phyloP scores from a whole-genome alignment of 2,329 filamentous ascomycete species.

The Pseudocercospora pini-densiflorae region DNA sequence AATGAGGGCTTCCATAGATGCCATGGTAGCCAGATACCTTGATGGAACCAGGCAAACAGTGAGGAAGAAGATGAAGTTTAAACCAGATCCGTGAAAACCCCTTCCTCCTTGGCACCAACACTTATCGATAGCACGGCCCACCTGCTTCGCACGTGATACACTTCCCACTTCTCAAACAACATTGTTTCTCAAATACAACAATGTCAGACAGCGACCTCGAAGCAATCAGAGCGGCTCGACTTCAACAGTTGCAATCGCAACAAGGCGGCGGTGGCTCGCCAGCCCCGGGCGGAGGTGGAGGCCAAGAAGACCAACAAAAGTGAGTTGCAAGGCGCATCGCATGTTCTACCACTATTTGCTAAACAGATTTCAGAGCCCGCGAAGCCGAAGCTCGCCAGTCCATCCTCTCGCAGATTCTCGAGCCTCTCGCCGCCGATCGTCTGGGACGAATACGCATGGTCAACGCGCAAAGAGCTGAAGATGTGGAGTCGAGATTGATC shows the following conservation, averaged over 20 bases:
- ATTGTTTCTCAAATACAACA: background rate
- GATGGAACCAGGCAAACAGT: too few relatives aligned
- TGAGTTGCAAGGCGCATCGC: too few relatives aligned
- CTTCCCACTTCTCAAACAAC: background rate
- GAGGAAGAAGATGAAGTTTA: background rate
- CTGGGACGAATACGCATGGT: slow-evolving; percentile 93
- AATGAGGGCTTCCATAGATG: too few relatives aligned
- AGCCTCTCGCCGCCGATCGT: slow-evolving; percentile 90
- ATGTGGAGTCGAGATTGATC: slow-evolving; percentile 92
- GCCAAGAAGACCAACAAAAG: slow-evolving; percentile 65
- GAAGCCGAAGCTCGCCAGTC: slow-evolving; percentile 73
- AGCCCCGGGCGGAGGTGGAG: slow-evolving; percentile 54
- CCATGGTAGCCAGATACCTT: too few relatives aligned
- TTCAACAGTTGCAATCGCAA: slow-evolving; percentile 85
- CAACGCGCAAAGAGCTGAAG: slow-evolving; percentile 85
- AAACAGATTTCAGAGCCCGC: too few relatives aligned
- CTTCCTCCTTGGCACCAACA: background rate
- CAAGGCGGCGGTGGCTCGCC: slow-evolving; percentile 47
- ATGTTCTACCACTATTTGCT: too few relatives aligned
- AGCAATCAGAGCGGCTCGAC: slow-evolving; percentile 86
- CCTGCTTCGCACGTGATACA: background rate
- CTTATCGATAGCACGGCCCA: slow-evolving; percentile 3
- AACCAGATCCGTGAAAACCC: background rate
- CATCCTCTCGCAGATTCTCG: slow-evolving; percentile 90
- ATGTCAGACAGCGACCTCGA: slow-evolving; percentile 72